Evolutionary conservation across 2,329 filamentous ascomycete species (phyloP).

Genomic region (Neofusicoccum kwambonambiense): DNA sequence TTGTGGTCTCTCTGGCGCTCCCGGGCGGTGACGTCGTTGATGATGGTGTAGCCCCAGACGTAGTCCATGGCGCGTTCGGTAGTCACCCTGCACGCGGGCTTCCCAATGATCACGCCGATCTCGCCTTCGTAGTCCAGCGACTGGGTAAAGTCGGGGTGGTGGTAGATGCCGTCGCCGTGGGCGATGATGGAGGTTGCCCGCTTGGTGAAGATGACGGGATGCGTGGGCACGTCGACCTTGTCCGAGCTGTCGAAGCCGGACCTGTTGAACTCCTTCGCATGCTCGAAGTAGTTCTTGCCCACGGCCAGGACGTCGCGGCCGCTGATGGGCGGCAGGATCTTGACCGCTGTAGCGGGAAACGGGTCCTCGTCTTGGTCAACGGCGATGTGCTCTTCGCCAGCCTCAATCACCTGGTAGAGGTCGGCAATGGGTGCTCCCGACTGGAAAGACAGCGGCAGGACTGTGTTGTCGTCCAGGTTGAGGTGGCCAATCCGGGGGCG

Average conservation of each 20-base stretch:
- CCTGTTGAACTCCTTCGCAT: constrained; percentile 58
- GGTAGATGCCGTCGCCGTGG: constrained; percentile 47
- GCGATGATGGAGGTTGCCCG: constrained; percentile 54
- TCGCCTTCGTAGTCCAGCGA: constrained; percentile 58
- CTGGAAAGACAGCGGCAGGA: constrained; percentile 46
- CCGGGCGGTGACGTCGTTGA: constrained; percentile 58
- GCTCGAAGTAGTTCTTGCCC: constrained; percentile 58
- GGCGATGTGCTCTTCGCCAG: constrained; percentile 40
- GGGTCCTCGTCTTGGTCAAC: background rate
- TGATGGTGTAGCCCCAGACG: constrained; percentile 58
- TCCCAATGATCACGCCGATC: constrained; percentile 57
- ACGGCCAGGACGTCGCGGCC: constrained; percentile 56
- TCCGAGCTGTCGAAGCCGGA: constrained; percentile 57
- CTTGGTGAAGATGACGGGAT: constrained; percentile 59
- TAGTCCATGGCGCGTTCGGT: constrained; percentile 49
- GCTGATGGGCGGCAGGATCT: constrained; percentile 48
- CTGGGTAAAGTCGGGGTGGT: constrained; percentile 49
- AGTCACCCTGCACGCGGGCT: constrained; percentile 44
- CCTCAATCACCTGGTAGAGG: constrained; percentile 55
- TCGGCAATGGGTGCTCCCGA: constrained; percentile 49
- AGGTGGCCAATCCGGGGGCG: constrained; percentile 43
- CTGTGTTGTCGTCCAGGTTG: constrained; percentile 34
- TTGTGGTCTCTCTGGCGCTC: constrained; percentile 58
- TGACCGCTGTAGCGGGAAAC: constrained; percentile 37
- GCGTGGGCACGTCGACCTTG: constrained; percentile 52